A percentile compares a stretch with the other conserved stretches of the same genome.
Conservation (phyloP, 768 basidiomycete genomes). For the Mycena epipterygia region DNA sequence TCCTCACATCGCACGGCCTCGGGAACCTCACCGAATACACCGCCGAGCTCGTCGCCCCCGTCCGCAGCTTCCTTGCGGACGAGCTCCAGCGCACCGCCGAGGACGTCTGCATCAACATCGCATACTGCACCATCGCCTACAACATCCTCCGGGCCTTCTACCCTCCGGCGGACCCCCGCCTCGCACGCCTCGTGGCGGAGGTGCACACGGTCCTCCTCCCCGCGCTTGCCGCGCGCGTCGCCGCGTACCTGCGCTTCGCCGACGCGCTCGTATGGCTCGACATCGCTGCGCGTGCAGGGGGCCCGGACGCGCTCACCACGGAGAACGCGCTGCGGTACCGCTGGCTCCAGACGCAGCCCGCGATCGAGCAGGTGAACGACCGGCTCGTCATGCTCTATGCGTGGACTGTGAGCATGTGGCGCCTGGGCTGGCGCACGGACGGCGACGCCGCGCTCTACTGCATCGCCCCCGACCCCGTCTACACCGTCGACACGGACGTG, state of each 20-base stretch:
- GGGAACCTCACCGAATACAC: neutral
- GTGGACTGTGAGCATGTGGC: constrained; percentile 11
- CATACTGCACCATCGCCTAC: neutral
- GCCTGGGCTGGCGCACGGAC: constrained; percentile 14
- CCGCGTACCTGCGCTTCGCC: neutral
- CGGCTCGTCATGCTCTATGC: constrained; percentile 2
- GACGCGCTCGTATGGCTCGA: constrained; percentile 33
- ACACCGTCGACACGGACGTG: neutral
- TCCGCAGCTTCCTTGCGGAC: neutral
- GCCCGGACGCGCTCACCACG: neutral
- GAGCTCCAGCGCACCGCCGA: neutral
- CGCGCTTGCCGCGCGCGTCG: neutral
- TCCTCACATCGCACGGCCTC: constrained; percentile 16
- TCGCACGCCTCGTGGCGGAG: neutral
- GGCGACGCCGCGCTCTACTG: neutral
- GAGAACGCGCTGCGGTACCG: constrained; percentile 10
- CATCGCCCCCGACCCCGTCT: neutral
- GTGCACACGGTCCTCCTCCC: neutral
- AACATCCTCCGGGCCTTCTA: neutral
- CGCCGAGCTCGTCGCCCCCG: neutral
- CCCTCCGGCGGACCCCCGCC: neutral
- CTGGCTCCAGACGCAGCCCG: constrained; percentile 5
- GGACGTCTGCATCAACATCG: neutral
- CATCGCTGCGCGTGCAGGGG: constrained; percentile 8
- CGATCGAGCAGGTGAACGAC: constrained; percentile 1